A percentile compares a stretch with the other conserved stretches of the same genome.
phyloP scores from a whole-genome alignment of 352 stramenopile species.

The Globisporangium radiosum region DNA sequence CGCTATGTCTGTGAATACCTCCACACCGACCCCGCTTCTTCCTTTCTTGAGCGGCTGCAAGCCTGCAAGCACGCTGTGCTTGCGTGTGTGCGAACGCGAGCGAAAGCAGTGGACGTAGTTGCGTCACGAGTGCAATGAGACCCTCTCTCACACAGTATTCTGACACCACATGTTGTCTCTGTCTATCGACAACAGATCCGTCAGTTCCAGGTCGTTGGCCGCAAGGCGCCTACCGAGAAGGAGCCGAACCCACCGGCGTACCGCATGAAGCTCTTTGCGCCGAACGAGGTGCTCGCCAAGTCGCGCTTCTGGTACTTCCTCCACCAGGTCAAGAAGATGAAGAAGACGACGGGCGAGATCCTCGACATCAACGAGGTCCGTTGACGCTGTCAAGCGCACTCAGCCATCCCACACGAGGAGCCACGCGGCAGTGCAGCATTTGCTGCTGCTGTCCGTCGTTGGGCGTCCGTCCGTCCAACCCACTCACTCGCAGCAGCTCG shows the following conservation, averaged over 20 bases:
- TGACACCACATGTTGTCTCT: neutral
- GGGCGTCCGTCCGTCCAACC: neutral
- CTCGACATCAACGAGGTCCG: constrained; percentile 97
- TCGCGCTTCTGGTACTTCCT: constrained; percentile 99
- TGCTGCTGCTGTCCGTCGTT: constrained; percentile 1
- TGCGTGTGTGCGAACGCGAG: too few relatives aligned
- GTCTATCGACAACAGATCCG: constrained; percentile 74
- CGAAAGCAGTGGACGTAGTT: too few relatives aligned
- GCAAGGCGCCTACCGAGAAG: constrained; percentile 97
- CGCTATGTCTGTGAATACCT: too few relatives aligned
- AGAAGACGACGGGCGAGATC: constrained; percentile 99
- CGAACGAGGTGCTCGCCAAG: constrained; percentile 96
- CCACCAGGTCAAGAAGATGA: constrained; percentile 99
- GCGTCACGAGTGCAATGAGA: neutral
- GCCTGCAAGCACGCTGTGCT: neutral
- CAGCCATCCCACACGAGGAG: neutral
- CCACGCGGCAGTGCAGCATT: neutral
- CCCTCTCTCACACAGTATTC: neutral
- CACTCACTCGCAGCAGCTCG: constrained; percentile 40
- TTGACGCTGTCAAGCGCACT: constrained; percentile 11
- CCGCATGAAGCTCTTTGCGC: constrained; percentile 98
- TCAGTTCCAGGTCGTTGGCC: constrained; percentile 99
- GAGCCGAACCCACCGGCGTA: constrained; percentile 98
- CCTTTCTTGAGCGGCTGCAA: neutral
- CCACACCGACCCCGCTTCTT: too few relatives aligned